Evolutionary conservation across 768 basidiomycete genomes (phyloP).

Genomic region (Boletus coccyginus): DNA sequence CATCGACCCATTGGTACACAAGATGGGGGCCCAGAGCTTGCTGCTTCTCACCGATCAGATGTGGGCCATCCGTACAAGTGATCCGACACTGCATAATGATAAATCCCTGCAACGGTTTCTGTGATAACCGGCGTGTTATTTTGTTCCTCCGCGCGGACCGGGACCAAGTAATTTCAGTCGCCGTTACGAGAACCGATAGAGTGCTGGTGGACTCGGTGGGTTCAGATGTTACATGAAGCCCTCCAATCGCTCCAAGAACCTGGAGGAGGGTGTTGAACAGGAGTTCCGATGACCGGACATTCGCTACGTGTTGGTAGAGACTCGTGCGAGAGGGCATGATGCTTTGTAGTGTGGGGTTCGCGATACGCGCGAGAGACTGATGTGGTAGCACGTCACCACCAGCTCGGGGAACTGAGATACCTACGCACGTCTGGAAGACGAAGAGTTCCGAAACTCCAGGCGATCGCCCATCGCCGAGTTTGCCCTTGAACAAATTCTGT

Average conservation of each 20-base stretch:
- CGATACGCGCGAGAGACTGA: slow-evolving; percentile 37
- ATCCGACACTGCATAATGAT: slow-evolving; percentile 27
- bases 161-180: slow-evolving; percentile 60
- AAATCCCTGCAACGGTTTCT: neutral
- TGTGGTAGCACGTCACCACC: slow-evolving; percentile 34
- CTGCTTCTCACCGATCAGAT: slow-evolving; percentile 11
- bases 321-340: slow-evolving; percentile 60
- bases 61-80: slow-evolving; percentile 16
- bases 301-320: slow-evolving; percentile 39
- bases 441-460: slow-evolving; percentile 70
- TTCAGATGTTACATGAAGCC: slow-evolving; percentile 14
- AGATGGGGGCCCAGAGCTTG: slow-evolving; percentile 7
- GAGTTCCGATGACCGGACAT: slow-evolving; percentile 3
- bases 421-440: slow-evolving; percentile 76
- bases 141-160: slow-evolving; percentile 58
- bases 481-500: slow-evolving; percentile 83
- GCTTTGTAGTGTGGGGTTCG: slow-evolving; percentile 43
- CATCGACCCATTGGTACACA: slow-evolving; percentile 62
- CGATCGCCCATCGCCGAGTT: slow-evolving; percentile 90
- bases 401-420: neutral
- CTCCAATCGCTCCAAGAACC: slow-evolving; percentile 36
- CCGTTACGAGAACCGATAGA: slow-evolving; percentile 26
- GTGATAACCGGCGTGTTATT: slow-evolving; percentile 5
- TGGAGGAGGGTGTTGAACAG: slow-evolving; percentile 22
- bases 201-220: neutral